Evolutionary conservation across 345 rosid species (phyloP).

Genomic region (Jatropha curcas): DNA sequence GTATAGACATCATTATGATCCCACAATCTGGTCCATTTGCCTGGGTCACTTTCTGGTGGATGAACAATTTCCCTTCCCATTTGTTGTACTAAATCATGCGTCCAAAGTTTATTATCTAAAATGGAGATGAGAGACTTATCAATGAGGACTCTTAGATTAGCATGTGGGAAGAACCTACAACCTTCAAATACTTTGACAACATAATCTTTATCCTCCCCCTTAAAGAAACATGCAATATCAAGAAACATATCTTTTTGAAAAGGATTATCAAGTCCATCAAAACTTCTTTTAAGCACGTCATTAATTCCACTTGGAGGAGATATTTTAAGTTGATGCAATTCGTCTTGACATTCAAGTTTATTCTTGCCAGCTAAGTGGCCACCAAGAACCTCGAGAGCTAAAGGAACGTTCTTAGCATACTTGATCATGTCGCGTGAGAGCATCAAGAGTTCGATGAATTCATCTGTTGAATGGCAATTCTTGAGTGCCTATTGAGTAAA

Average conservation of each 20-base stretch:
- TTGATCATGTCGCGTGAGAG: background rate
- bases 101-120: background rate
- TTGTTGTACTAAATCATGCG: slow-evolving; percentile 16
- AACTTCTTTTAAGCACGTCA: slow-evolving; percentile 4
- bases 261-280: background rate
- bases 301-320: background rate
- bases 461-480: background rate
- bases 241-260: slow-evolving; percentile 17
- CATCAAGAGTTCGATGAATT: background rate
- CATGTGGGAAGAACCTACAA: background rate
- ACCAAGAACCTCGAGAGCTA: slow-evolving; percentile 13
- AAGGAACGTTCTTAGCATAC: slow-evolving; percentile 5
- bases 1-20: background rate
- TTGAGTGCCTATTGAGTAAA: slow-evolving; percentile 10
- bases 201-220: background rate
- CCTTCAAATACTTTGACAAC: background rate
- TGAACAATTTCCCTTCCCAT: slow-evolving; percentile 12
- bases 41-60: background rate
- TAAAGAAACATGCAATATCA: slow-evolving; percentile 24
- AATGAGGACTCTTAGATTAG: too few relatives aligned
- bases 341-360: slow-evolving; percentile 6
- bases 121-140: background rate
- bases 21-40: slow-evolving; percentile 15
- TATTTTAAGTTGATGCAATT: background rate
- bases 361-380: background rate